phyloP scores from a whole-genome alignment of 805 yeast genomes.

The Candida cerambycidarum region DNA sequence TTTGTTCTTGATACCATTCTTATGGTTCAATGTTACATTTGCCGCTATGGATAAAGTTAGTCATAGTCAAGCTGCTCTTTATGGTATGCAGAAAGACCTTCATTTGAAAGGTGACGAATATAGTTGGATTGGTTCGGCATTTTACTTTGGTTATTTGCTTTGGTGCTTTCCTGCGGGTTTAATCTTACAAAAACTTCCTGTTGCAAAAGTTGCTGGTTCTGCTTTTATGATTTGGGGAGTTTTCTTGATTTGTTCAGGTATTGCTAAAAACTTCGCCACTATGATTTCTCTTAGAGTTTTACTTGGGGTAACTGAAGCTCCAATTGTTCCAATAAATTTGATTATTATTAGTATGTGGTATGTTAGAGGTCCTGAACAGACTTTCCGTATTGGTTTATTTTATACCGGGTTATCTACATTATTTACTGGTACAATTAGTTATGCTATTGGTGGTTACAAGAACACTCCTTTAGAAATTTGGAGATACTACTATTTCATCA shows the following conservation, averaged over 20 bases:
- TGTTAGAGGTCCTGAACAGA: slow-evolving; percentile 41
- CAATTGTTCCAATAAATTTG: slow-evolving; percentile 30
- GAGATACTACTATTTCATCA: slow-evolving; percentile 28
- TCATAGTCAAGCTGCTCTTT: slow-evolving; percentile 24
- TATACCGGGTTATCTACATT: slow-evolving; percentile 26
- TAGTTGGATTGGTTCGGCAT: slow-evolving; percentile 37
- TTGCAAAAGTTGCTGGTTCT: slow-evolving; percentile 30
- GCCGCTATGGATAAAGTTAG: slow-evolving; percentile 26
- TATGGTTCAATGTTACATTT: slow-evolving; percentile 25
- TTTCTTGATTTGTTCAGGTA: slow-evolving; percentile 27
- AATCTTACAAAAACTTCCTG: slow-evolving; percentile 33
- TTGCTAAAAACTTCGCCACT: slow-evolving; percentile 18
- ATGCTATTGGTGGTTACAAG: slow-evolving; percentile 37
- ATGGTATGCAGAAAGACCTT: slow-evolving; percentile 22
- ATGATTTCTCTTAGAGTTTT: slow-evolving; percentile 18
- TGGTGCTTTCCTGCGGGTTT: slow-evolving; percentile 51
- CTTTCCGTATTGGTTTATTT: slow-evolving; percentile 31
- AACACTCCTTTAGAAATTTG: slow-evolving; percentile 3
- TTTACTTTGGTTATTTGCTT: slow-evolving; percentile 56
- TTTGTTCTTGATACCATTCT: slow-evolving; percentile 26
- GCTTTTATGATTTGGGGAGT: slow-evolving; percentile 34
- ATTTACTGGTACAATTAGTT: slow-evolving; percentile 39
- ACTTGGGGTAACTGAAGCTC: slow-evolving; percentile 28
- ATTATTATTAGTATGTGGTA: slow-evolving; percentile 52
- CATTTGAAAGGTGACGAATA: slow-evolving; percentile 32